Evolutionary conservation across 1,284 basidiomycete species (phyloP), one percentile per base, ranked within the genome.

Genomic region (Rhodotorula sp.): DNA sequence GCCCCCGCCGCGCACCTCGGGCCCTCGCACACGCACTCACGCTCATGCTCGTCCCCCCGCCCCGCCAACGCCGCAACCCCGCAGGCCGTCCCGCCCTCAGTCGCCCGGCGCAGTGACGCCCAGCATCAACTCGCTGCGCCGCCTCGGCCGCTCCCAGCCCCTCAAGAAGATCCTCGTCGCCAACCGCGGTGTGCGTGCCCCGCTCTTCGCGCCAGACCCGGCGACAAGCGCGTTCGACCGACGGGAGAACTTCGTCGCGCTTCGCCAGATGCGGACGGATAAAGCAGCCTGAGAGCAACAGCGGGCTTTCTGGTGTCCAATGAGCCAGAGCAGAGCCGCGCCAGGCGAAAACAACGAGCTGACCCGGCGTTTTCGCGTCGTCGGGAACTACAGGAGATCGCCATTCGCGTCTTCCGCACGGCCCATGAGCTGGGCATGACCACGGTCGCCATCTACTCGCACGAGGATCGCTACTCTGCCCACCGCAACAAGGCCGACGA

Each of bases 401-500:
- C 97, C 46, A 95, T 99, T 80, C 91, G 97, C 82, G 94, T 99
- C 64, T 97, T 99, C 87, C 88, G 97, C 80, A 98, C 97, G 4
- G 93, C 97, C 66, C 96, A 99, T 85, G 97, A 99, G 82, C 88
- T 99, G 72, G 97, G 95, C 49, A 97, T 99, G 94, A 92, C 96
- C 81, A 97, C 96, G 64, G 97, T 99, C 68, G 96, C 97, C 58
- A 97, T 99, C 84, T 99, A 93, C 86, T 97, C 94, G 23, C 90
- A 87, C 81, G 97, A 99, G 83, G 97, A 99, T 86, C 88, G 97
- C 74, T 88, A 98, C 84, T 92, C 89, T 69, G 96, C 97, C 56
- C 97, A 99, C 85, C 88, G 97, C 80, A 95, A 98, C 84, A 99
- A 99, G 89, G 92, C 95, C 74, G 97, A 99, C 83, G 96, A 99